Evolutionary conservation across 352 stramenopile species (phyloP), one percentile per base, ranked within the genome.

Genomic region (Phytophthora aleatoria): DNA sequence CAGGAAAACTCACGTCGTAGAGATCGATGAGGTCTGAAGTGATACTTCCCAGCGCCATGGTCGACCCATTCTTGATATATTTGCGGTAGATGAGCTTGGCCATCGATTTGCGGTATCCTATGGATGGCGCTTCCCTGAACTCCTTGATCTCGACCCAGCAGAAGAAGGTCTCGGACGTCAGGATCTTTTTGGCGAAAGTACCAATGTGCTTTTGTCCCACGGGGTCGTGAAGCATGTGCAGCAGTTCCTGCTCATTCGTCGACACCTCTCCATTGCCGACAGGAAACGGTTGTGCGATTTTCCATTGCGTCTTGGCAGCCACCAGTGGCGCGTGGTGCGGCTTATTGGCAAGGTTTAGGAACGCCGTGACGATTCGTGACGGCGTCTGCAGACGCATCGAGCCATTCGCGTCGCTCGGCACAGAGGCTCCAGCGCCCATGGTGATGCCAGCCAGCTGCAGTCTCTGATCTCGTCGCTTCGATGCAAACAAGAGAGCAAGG

Each of bases 81-180:
- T 95, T 92, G 44, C 84, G 86, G 69, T 93, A 90, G 47, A 95
- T 92, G 59, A 93, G 79, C 57, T 93, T 93, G 57, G 83, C 86
- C 20, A 91, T 73, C 7, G 75, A 89, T 50, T 88, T 83, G 48
- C 85, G 81, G 56, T 92, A 91, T 2, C 82, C 81, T 11, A 77
- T 55, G 0, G 79, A 88, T 38, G 84, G 83, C 2, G 85, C 78
- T 16, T 92, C 81, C 20, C 74, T 74, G 64, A 91, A 95, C 52
- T 95, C 84, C 50, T 91, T 89, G 69, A 93, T 90, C 67, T 93
- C 82, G 38, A 95, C 83, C 86, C 86, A 95, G 71, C 85, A 91
- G 61, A 91, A 92, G 44, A 95, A 91, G 9, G 85, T 89, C 71
- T 95, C 86, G 50, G 84, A 77, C 9, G 83, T 91, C 66, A 91